A percentile compares a stretch with the other conserved stretches of the same genome.
These are phyloP conservation scores for Phylloporus arenicola DNA, from an alignment of 768 basidiomycete species.

Conservation along the genomic window DNA sequence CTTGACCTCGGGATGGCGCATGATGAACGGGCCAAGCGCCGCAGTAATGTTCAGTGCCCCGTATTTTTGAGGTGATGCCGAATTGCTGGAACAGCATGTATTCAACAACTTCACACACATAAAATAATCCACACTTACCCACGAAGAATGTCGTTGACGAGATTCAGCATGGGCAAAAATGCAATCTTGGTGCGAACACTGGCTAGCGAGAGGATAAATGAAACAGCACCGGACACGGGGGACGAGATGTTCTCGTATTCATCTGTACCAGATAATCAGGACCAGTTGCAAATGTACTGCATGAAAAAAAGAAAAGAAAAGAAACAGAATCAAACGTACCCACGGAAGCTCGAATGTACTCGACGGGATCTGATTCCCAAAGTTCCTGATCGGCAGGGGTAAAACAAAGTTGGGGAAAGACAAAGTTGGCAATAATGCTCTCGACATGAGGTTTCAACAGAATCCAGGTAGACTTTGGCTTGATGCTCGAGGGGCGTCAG, in stretches of 20 bases:
- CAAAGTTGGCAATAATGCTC: slow-evolving; percentile 70
- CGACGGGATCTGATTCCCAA: slow-evolving; percentile 80
- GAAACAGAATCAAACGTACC: slow-evolving; percentile 40
- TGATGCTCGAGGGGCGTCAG: slow-evolving; percentile 53
- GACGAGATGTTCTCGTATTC: slow-evolving; percentile 77
- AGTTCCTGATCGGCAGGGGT: slow-evolving; percentile 57
- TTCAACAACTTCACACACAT: background rate
- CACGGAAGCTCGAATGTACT: slow-evolving; percentile 70
- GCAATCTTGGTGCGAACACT: slow-evolving; percentile 77
- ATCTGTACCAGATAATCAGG: slow-evolving; percentile 41
- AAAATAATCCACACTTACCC: slow-evolving; percentile 39
- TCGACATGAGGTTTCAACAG: slow-evolving; percentile 83
- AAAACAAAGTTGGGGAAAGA: slow-evolving; percentile 85
- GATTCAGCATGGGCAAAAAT: slow-evolving; percentile 73
- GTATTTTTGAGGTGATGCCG: slow-evolving; percentile 62
- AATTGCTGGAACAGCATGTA: slow-evolving; percentile 30
- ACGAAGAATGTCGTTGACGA: slow-evolving; percentile 69
- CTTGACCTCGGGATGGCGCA: slow-evolving; percentile 79
- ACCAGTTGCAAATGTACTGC: background rate
- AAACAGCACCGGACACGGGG: slow-evolving; percentile 72
- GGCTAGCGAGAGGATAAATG: slow-evolving; percentile 74
- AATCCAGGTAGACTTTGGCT: slow-evolving; percentile 88
- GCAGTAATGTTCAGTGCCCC: slow-evolving; percentile 83
- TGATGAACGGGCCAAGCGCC: slow-evolving; percentile 70
- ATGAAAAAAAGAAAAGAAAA: background rate